Conservation (phyloP, 2,329 filamentous ascomycete species). For the Fusarium duplospermum region DNA sequence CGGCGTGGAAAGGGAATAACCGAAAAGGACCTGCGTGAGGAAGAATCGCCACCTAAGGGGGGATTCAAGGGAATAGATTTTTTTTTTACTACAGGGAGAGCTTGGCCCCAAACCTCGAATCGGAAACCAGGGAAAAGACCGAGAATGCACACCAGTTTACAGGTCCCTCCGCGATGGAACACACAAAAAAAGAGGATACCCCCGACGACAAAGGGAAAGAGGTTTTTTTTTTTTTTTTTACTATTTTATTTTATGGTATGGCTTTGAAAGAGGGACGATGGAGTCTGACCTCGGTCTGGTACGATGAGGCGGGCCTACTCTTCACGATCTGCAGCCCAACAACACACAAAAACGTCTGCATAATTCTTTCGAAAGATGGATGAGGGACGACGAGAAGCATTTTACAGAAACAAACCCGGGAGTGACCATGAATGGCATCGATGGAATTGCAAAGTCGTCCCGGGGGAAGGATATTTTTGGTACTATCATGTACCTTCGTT, state of each 20-base stretch:
- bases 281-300: conserved; percentile 45
- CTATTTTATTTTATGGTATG: conserved; percentile 28
- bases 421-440: conserved; percentile 17
- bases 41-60: conserved; percentile 38
- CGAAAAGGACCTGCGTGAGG: conserved; percentile 24
- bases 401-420: background rate
- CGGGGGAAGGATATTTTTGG: conserved; percentile 38
- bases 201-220: conserved; percentile 32
- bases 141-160: conserved; percentile 48
- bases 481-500: conserved; percentile 28
- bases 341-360: conserved; percentile 37
- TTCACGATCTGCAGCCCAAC: conserved; percentile 39
- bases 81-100: conserved; percentile 25
- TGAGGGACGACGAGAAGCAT: conserved; percentile 25
- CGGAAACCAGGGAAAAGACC: conserved; percentile 45
- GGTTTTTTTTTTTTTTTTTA: conserved; percentile 3
- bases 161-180: conserved; percentile 39
- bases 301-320: conserved; percentile 45
- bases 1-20: conserved; percentile 24
- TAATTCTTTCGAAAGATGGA: conserved; percentile 45
- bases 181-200: conserved; percentile 38
- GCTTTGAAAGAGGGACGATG: conserved; percentile 37
- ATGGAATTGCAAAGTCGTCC: conserved; percentile 20
- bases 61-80: conserved; percentile 44
- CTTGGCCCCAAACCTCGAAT: conserved; percentile 44